Evolutionary conservation across 306 rosid genomes (phyloP), one percentile per base, ranked within the genome.

Genomic region (Quercus dentata): DNA sequence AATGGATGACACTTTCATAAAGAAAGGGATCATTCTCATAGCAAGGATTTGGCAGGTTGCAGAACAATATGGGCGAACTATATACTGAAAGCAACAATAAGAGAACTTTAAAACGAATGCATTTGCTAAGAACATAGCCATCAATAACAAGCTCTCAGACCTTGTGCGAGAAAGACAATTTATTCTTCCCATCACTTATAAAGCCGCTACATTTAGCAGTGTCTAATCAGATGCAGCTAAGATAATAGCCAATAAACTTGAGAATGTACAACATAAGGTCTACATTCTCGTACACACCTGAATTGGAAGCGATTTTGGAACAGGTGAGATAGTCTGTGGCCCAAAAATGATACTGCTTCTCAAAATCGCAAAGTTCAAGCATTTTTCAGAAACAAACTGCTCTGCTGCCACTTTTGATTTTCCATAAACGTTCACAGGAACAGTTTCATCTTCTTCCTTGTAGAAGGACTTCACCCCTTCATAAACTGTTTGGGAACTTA

Each of bases 261-360:
- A 5, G 33, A 20, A 78, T 56, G 28, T 27, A 77, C 41, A 71
- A 78, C 14, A 56, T 31, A 61, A 67, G 69, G 56, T 46, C 23
- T 41, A n/a, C 27, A 46, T 49, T 63, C 68, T 23, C 75, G 15
- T 57, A 76, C 56, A 73, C 67, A 92, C 97, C 97, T 94, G 97
- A 80, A 94, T 85, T 33, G 95, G 99, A 74, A 95, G 99, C 83
- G 99, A 95, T 82, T 92, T 91, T 63, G 95, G 85, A 84, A 95
- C 92, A 12, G 95, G 97, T 59, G 97, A 90, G 74, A 87, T 72
- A 31, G 97, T 91, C 83, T 91, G 97, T 69, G 92, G 97, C 74
- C 99, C 99, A 82, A 86, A 95, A 44, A 95, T 95, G 85, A 95
- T 95, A 83, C 98, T 95, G 83, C 98, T 92, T 90, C 99, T 91